A percentile compares a stretch with the other conserved stretches of the same genome.
phyloP scores from a whole-genome alignment of 306 rosid species.

The Inga laurina region DNA sequence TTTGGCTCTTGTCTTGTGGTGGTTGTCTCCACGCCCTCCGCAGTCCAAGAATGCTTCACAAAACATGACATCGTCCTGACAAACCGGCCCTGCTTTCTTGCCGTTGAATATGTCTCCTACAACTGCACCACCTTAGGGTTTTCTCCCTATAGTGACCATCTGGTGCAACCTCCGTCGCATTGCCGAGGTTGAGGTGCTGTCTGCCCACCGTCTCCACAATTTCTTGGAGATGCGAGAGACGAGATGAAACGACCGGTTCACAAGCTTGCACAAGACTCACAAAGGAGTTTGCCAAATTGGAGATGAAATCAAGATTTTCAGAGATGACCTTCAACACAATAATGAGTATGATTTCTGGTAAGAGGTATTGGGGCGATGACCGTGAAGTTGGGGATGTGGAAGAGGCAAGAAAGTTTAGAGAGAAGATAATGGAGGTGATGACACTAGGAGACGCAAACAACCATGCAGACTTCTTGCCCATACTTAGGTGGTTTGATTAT shows the following conservation, averaged over 20 bases:
- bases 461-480: conserved; percentile 38
- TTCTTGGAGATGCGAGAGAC: conserved; percentile 40
- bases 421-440: background rate
- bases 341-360: conserved; percentile 62
- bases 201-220: conserved; percentile 34
- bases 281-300: conserved; percentile 33
- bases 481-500: conserved; percentile 37
- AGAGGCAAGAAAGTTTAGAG: conserved; percentile 35
- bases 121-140: conserved; percentile 38
- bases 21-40: conserved; percentile 39
- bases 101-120: conserved; percentile 45
- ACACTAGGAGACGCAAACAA: conserved; percentile 18
- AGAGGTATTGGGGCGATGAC: conserved; percentile 41
- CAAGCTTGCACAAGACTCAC: conserved; percentile 33
- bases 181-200: conserved; percentile 45
- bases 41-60: conserved; percentile 59
- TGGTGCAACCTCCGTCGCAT: conserved; percentile 79
- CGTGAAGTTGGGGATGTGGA: conserved; percentile 30
- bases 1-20: conserved; percentile 41
- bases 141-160: conserved; percentile 57
- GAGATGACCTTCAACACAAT: conserved; percentile 52
- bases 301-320: conserved; percentile 32
- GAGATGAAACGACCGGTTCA: conserved; percentile 41
- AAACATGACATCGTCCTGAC: conserved; percentile 58
- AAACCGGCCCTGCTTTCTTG: conserved; percentile 44